phyloP scores from a whole-genome alignment of 2,329 filamentous ascomycete species.

The Colletotrichum tabaci region DNA sequence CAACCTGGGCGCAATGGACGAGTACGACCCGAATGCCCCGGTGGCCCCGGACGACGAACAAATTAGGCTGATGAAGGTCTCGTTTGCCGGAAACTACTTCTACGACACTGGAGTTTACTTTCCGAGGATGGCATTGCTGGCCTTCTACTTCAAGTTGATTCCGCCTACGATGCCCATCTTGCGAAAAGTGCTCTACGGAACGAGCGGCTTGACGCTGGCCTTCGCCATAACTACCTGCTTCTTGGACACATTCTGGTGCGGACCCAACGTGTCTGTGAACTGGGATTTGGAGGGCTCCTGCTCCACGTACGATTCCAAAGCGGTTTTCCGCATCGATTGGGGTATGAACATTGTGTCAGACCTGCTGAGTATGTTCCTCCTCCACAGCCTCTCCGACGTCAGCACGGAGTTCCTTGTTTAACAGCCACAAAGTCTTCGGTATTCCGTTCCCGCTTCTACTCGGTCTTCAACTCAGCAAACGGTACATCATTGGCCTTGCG shows the following conservation, averaged over 20 bases:
- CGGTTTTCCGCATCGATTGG: slow-evolving; percentile 50
- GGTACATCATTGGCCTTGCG: slow-evolving; percentile 45
- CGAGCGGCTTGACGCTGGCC: slow-evolving; percentile 44
- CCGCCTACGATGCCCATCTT: slow-evolving; percentile 47
- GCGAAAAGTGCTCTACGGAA: slow-evolving; percentile 45
- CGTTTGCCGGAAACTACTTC: slow-evolving; percentile 51
- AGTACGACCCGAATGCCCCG: slow-evolving; percentile 43
- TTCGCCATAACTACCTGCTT: slow-evolving; percentile 48
- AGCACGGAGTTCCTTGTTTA: not conserved
- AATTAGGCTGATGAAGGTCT: slow-evolving; percentile 47
- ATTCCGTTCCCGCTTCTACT: slow-evolving; percentile 45
- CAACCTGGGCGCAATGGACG: slow-evolving; percentile 48
- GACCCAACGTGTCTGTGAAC: slow-evolving; percentile 47
- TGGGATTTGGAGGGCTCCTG: slow-evolving; percentile 47
- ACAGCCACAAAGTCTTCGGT: slow-evolving; percentile 40
- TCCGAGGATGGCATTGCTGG: slow-evolving; percentile 49
- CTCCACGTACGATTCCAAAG: slow-evolving; percentile 47
- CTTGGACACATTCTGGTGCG: slow-evolving; percentile 52
- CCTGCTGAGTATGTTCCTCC: slow-evolving; percentile 42
- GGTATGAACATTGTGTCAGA: slow-evolving; percentile 47
- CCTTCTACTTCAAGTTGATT: slow-evolving; percentile 49
- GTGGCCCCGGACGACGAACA: slow-evolving; percentile 32
- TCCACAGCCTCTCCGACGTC: not conserved
- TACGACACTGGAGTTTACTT: slow-evolving; percentile 51
- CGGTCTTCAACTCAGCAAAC: slow-evolving; percentile 41